phyloP scores from a whole-genome alignment of 495 filamentous ascomycete genomes.

The Halenospora varia region DNA sequence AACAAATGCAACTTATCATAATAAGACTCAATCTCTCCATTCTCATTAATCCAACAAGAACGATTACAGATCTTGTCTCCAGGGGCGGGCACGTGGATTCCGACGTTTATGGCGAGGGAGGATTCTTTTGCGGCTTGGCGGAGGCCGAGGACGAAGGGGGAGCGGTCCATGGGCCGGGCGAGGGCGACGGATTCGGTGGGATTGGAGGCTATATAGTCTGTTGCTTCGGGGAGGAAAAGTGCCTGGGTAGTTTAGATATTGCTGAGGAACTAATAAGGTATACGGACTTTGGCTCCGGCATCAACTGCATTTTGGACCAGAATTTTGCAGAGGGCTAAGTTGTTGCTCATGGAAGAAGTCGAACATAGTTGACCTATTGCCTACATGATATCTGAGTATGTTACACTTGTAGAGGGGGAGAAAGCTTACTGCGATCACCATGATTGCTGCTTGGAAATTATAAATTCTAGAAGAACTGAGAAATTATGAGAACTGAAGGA shows the following conservation, averaged over 20 bases:
- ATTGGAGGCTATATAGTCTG: conserved; percentile 76
- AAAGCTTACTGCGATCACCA: conserved; percentile 20
- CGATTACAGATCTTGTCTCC: conserved; percentile 57
- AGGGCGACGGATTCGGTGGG: conserved; percentile 63
- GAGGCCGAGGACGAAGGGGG: conserved; percentile 67
- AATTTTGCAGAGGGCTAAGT: conserved; percentile 68
- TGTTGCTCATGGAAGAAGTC: conserved; percentile 71
- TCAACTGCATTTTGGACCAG: conserved; percentile 68
- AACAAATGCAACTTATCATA: conserved; percentile 82
- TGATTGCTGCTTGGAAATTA: not conserved
- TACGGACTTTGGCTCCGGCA: conserved; percentile 69
- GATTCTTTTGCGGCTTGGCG: conserved; percentile 57
- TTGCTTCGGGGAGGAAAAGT: conserved; percentile 89
- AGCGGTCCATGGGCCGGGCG: conserved; percentile 50
- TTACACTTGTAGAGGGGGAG: not conserved
- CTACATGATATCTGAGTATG: conserved; percentile 36
- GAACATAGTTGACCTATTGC: conserved; percentile 87
- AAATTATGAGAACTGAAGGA: too few species aligned
- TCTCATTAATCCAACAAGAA: conserved; percentile 65
- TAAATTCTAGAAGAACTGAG: too few species aligned
- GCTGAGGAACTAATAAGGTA: not conserved
- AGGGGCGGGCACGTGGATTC: conserved; percentile 74
- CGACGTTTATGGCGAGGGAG: conserved; percentile 74
- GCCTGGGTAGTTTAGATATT: conserved; percentile 43
- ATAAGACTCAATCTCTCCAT: conserved; percentile 54